These are phyloP conservation scores for Echria macrotheca DNA, from an alignment of 495 filamentous ascomycete genomes.

Conservation along the genomic window DNA sequence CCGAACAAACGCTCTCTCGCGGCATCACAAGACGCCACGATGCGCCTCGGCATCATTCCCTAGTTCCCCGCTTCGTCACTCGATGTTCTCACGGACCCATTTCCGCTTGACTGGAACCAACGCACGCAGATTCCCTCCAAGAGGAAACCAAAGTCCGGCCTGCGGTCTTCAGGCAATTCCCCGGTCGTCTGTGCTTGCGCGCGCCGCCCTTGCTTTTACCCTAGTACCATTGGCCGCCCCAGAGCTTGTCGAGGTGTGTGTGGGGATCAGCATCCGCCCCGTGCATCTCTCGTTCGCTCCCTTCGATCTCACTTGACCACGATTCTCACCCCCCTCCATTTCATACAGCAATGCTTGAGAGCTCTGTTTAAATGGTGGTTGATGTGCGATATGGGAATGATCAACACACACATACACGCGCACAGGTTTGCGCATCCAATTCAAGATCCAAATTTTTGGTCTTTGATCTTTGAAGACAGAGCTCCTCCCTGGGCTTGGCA, in stretches of 20 bases:
- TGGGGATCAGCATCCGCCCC: background rate
- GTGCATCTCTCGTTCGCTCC: background rate
- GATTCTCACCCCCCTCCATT: background rate
- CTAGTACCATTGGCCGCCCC: no score
- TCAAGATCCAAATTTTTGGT: background rate
- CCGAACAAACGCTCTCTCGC: background rate
- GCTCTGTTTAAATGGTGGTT: no score
- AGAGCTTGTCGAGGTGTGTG: no score
- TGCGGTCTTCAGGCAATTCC: background rate
- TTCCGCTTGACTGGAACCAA: background rate
- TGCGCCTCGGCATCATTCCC: background rate
- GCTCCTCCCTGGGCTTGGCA: background rate
- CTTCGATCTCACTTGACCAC: background rate
- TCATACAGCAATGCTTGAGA: no score
- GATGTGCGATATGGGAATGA: no score
- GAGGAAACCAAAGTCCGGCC: background rate
- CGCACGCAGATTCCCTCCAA: background rate
- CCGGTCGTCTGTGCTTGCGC: background rate
- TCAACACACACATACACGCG: background rate
- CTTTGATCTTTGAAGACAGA: background rate
- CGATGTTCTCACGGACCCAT: background rate
- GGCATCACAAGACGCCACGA: background rate
- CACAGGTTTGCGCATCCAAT: background rate
- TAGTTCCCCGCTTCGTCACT: no score
- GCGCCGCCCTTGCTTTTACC: background rate